Base-by-base conservation (phyloP, 2,329 filamentous ascomycete genomes). In the Colletotrichum euphorbiae region DNA sequence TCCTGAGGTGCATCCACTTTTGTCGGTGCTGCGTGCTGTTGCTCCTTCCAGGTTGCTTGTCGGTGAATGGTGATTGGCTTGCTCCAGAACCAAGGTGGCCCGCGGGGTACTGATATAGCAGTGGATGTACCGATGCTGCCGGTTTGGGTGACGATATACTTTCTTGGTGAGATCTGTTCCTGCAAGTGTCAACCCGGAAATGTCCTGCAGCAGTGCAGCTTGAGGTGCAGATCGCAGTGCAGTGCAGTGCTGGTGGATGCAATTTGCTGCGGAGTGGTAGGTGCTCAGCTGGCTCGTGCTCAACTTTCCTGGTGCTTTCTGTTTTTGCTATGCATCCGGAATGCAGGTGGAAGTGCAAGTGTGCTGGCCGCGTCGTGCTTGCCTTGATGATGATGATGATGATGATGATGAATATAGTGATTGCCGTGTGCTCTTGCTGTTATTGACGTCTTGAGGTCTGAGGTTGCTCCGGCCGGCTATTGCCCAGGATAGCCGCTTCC, bases 281-380 rank as follows among this genome's bases (percentile, higher is more conserved):
- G 55, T 58, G 55, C 55, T 58, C 55, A 46, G 55, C 55, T 58
- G 55, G 40, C 52, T 56, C 52, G 55, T 43, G 54, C 55, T 58
- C 13, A 33, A 42, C 55, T 38, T 42, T 33, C 55, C 55, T 31
- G 55, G 42, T 58, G 6, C 40, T 38, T 38, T 38, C 24, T 3
- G 21, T 21, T 21, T 21, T 21, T 21, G 21, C 21, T 21, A 21
- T 2, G 21, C 21, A 21, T 21, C 21, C 21, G 21, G n/a, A n/a
- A n/a, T n/a, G n/a, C n/a, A n/a, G n/a, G n/a, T n/a, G n/a, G n/a
- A n/a, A n/a, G n/a, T n/a, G n/a, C n/a, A n/a, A n/a, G n/a, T n/a
- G n/a, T n/a, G n/a, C n/a, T n/a, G n/a, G n/a, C n/a, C n/a, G n/a
- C n/a, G n/a, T n/a, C n/a, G 2, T 21, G 21, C 21, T 21, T 21